Conservation (phyloP, 495 filamentous ascomycete genomes). For the Saxophila tyrrhenica region DNA sequence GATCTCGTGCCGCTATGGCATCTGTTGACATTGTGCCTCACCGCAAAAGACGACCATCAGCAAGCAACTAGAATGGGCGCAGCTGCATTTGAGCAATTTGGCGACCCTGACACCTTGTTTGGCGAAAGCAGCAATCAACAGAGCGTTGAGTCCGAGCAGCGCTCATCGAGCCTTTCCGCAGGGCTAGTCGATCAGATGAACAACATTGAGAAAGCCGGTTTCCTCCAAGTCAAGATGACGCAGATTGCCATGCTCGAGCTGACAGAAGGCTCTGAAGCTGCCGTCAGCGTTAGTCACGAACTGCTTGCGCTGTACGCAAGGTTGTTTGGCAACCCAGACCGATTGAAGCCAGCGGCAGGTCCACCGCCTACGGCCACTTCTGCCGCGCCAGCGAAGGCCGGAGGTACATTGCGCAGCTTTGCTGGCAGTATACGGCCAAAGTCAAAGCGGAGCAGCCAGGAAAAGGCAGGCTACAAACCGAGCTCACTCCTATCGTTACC, state of each 20-base stretch:
- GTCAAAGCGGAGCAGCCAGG: slow-evolving; percentile 24
- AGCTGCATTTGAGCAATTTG: slow-evolving; percentile 81
- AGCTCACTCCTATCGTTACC: not conserved
- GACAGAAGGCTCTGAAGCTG: slow-evolving; percentile 65
- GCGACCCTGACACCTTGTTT: slow-evolving; percentile 24
- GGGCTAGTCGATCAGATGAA: slow-evolving; percentile 63
- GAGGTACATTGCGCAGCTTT: slow-evolving; percentile 59
- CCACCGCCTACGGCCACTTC: slow-evolving; percentile 20
- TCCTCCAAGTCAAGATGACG: slow-evolving; percentile 88
- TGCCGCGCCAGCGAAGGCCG: slow-evolving; percentile 49
- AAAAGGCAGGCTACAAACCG: not conserved
- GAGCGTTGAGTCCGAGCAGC: not conserved
- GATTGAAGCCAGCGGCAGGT: slow-evolving; percentile 16
- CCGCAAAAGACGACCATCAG: slow-evolving; percentile 72
- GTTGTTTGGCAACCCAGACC: slow-evolving; percentile 52
- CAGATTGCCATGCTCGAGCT: slow-evolving; percentile 76
- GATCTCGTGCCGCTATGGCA: slow-evolving; percentile 69
- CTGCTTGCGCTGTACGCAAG: slow-evolving; percentile 69
- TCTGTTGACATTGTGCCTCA: slow-evolving; percentile 71
- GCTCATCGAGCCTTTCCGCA: slow-evolving; percentile 9
- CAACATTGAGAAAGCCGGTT: slow-evolving; percentile 63
- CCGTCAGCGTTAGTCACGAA: slow-evolving; percentile 73
- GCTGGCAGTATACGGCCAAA: slow-evolving; percentile 60
- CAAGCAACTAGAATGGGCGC: slow-evolving; percentile 72
- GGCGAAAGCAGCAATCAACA: slow-evolving; percentile 18